phyloP scores from a whole-genome alignment of 1,284 basidiomycete species.

The Schizopora paradoxa region DNA sequence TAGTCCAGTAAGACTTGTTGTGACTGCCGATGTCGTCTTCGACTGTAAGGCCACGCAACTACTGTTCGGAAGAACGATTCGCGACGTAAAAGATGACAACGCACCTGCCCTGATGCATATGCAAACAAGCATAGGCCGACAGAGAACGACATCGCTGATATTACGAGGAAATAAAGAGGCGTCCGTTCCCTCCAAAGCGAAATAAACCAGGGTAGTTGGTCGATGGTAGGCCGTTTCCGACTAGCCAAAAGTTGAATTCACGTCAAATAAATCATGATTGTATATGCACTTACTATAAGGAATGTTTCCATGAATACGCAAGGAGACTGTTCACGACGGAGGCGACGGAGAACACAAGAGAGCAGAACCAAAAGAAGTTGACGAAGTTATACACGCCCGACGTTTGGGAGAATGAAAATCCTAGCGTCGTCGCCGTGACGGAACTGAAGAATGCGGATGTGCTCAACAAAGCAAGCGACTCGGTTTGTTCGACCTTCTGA shows the following conservation, averaged over 20 bases:
- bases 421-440: neutral
- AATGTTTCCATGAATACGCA: neutral
- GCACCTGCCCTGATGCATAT: neutral
- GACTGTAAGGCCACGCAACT: no score
- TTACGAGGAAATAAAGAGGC: neutral
- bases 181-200: neutral
- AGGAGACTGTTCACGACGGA: neutral
- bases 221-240: no score
- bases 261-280: no score
- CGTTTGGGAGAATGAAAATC: neutral
- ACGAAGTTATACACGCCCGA: no score
- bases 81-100: no score
- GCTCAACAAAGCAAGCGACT: no score
- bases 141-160: neutral
- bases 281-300: neutral
- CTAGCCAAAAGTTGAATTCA: no score
- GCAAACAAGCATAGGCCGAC: neutral
- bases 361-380: neutral
- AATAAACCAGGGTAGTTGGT: neutral
- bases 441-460: neutral
- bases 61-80: no score
- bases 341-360: neutral
- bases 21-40: no score
- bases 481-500: no score
- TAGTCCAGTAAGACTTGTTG: no score